Conservation (phyloP, 2,329 filamentous ascomycete genomes). For the Hypoxylon sp. region DNA sequence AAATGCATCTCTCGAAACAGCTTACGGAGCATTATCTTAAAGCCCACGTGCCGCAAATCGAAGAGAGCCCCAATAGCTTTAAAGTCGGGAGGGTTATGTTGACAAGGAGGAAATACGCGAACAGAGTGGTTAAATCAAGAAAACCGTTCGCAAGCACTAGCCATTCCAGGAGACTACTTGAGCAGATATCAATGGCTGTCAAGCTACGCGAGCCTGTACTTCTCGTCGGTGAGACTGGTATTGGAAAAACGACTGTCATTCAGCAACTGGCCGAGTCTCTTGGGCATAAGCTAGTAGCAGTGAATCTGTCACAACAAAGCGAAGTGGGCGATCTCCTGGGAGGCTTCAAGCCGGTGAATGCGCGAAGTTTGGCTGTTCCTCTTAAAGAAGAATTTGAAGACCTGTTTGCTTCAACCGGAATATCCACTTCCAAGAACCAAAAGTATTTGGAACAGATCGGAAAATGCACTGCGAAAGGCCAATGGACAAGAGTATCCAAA, state of each 20-base stretch:
- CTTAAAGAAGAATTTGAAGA: conserved; percentile 95
- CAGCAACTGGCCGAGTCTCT: conserved; percentile 90
- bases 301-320: conserved; percentile 98
- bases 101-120: conserved; percentile 69
- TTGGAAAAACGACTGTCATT: conserved; percentile 96
- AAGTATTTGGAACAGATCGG: conserved; percentile 85
- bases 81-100: conserved; percentile 77
- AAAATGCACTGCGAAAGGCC: conserved; percentile 83
- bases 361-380: conserved; percentile 87
- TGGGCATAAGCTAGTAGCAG: conserved; percentile 88
- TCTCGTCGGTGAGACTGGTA: conserved; percentile 98
- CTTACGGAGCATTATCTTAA: conserved; percentile 82
- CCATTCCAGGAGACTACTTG: conserved; percentile 86
- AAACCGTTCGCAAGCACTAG: conserved; percentile 89
- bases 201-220: conserved; percentile 89
- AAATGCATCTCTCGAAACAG: conserved; percentile 88
- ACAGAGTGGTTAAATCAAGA: conserved; percentile 66
- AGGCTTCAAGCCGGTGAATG: conserved; percentile 95
- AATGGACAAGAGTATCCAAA: conserved; percentile 89
- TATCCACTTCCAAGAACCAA: conserved; percentile 89
- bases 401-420: conserved; percentile 85
- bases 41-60: conserved; percentile 78
- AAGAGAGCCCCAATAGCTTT: conserved; percentile 71
- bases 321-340: conserved; percentile 96
- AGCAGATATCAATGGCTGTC: conserved; percentile 88